Conservation (phyloP, 768 basidiomycete genomes). For the Candolleomyces eurysporus region DNA sequence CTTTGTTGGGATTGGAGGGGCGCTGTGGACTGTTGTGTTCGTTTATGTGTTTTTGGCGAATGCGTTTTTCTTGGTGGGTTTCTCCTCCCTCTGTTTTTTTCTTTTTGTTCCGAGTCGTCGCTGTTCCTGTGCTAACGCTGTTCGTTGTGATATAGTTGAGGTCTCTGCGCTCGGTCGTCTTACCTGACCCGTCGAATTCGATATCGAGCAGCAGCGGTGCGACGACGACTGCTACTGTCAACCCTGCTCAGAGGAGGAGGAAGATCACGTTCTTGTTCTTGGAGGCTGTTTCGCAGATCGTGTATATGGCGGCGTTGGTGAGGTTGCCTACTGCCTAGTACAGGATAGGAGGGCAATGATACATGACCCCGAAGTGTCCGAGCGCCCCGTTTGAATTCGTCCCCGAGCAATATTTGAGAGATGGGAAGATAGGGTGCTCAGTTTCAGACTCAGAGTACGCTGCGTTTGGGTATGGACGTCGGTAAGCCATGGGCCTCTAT, state of each 20-base stretch:
- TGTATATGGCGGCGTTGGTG: conserved; percentile 85
- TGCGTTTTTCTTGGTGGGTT: conserved; percentile 86
- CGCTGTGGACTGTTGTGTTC: conserved; percentile 71
- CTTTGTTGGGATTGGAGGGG: conserved; percentile 58
- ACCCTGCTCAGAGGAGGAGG: conserved; percentile 76
- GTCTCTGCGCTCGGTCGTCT: conserved; percentile 86
- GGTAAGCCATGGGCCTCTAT: too few relatives aligned
- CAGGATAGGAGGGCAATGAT: conserved; percentile 12
- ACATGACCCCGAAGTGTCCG: conserved; percentile 8
- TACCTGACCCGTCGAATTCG: conserved; percentile 70
- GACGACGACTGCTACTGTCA: conserved; percentile 59
- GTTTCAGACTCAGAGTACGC: conserved; percentile 8
- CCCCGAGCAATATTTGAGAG: conserved; percentile 12
- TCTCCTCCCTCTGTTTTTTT: not conserved
- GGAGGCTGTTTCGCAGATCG: conserved; percentile 75
- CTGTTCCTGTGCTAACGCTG: too few relatives aligned
- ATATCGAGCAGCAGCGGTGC: conserved; percentile 33
- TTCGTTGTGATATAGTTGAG: conserved; percentile 69
- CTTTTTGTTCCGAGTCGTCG: too few relatives aligned
- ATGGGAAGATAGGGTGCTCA: conserved; percentile 8
- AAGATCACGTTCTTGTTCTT: conserved; percentile 90
- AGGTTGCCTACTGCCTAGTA: conserved; percentile 24
- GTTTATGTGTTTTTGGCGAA: conserved; percentile 86
- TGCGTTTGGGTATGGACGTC: too few relatives aligned
- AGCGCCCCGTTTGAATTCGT: conserved; percentile 6